Evolutionary conservation across 1,284 basidiomycete genomes (phyloP).

Genomic region (Fomitopsis palustris): DNA sequence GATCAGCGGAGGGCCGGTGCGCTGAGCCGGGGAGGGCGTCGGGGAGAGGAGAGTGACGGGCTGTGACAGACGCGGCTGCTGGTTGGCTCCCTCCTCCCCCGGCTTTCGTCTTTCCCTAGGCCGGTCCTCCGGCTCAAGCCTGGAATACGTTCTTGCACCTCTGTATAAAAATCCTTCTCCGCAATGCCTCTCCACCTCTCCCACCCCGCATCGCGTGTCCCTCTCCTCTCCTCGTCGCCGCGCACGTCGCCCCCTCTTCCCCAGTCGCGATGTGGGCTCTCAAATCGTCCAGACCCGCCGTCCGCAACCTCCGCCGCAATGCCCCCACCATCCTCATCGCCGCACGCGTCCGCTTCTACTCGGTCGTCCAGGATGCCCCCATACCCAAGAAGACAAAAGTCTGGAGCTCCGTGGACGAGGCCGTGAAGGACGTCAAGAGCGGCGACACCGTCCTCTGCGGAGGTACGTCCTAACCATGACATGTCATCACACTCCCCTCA

Average conservation of each 20-base stretch:
- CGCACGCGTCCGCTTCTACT: constrained; percentile 25
- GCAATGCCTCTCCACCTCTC: background rate
- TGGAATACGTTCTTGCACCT: background rate
- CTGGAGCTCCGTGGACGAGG: constrained; percentile 77
- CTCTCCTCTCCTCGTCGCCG: background rate
- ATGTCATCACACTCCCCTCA: background rate
- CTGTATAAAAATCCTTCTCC: background rate
- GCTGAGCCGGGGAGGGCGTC: background rate
- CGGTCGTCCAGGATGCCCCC: constrained; percentile 28
- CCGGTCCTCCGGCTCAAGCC: background rate
- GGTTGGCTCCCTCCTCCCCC: background rate
- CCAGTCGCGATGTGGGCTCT: constrained; percentile 15
- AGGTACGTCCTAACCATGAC: constrained; percentile 41
- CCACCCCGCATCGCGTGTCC: background rate
- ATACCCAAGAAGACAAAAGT: constrained; percentile 65
- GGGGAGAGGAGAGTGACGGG: background rate
- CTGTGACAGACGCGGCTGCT: background rate
- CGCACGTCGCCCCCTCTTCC: background rate
- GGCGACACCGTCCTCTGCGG: constrained; percentile 78
- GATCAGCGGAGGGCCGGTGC: background rate
- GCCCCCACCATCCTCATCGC: constrained; percentile 15
- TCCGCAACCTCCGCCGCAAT: constrained; percentile 17
- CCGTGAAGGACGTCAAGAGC: constrained; percentile 77
- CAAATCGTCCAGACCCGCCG: constrained; percentile 20
- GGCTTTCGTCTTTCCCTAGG: background rate